A percentile compares a stretch with the other conserved stretches of the same genome.
These are phyloP conservation scores for Glomus cerebriforme DNA, from an alignment of 192 early-diverging fungal species.

Conservation along the genomic window DNA sequence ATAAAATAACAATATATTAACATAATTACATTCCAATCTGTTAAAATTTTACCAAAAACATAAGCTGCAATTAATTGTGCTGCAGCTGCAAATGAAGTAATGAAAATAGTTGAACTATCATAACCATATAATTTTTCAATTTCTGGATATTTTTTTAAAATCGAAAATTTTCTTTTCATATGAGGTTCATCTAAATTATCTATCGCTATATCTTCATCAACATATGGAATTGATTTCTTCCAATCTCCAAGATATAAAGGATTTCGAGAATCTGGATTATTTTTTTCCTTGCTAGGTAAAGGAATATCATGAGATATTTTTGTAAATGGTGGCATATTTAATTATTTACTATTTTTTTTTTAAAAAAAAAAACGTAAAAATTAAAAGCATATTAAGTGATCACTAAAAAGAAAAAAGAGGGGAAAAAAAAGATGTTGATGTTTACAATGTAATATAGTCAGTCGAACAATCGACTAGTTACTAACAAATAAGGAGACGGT, in stretches of 20 bases:
- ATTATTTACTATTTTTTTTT: too few species aligned
- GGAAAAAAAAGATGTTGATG: too few species aligned
- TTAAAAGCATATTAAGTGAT: too few species aligned
- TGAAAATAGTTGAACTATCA: conserved; percentile 76
- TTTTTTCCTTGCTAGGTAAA: too few species aligned
- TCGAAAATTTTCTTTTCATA: conserved; percentile 84
- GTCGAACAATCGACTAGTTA: too few species aligned
- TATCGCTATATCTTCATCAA: conserved; percentile 74
- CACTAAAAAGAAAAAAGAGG: too few species aligned
- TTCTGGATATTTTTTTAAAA: conserved; percentile 86
- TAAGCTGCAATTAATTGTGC: conserved; percentile 82
- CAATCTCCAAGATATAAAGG: conserved; percentile 81
- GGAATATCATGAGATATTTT: too few species aligned
- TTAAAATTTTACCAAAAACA: conserved; percentile 66
- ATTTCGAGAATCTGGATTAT: conserved; percentile 60
- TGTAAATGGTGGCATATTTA: too few species aligned
- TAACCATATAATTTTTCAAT: conserved; percentile 84
- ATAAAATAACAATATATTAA: conserved; percentile 69
- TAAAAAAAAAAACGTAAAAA: too few species aligned
- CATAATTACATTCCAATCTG: conserved; percentile 69
- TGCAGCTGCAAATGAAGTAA: conserved; percentile 65
- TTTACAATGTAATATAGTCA: too few species aligned
- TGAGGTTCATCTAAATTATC: conserved; percentile 95
- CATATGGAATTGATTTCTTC: conserved; percentile 75
- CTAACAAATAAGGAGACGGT: too few species aligned